phyloP scores from a whole-genome alignment of 768 basidiomycete species.

The Tylopilus rubrobrunneus region DNA sequence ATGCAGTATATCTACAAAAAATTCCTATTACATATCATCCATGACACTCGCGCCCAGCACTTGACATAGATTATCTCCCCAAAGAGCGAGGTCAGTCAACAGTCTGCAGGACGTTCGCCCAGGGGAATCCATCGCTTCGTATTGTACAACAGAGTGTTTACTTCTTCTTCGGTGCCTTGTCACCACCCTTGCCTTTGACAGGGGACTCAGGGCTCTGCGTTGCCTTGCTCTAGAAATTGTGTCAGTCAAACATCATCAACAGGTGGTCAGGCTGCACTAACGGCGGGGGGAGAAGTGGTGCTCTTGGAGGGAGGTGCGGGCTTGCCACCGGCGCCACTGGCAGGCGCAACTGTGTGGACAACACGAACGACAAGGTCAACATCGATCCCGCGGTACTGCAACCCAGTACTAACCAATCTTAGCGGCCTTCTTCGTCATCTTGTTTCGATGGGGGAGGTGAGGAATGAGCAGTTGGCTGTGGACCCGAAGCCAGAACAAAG shows the following conservation, averaged over 20 bases:
- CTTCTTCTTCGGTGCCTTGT: conserved; percentile 30
- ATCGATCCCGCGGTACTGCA: neutral
- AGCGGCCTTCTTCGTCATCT: conserved; percentile 22
- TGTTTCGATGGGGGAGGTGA: conserved; percentile 5
- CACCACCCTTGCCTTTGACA: conserved; percentile 23
- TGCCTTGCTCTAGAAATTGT: conserved; percentile 19
- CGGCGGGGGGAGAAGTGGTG: conserved; percentile 14
- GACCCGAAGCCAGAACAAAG: neutral
- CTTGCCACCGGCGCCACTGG: conserved; percentile 12
- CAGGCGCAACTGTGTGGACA: conserved; percentile 11
- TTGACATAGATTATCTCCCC: neutral
- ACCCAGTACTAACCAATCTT: conserved; percentile 27
- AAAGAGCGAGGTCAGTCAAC: neutral
- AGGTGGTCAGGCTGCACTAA: conserved; percentile 1
- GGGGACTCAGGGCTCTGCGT: conserved; percentile 24
- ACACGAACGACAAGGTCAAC: conserved; percentile 11
- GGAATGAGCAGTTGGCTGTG: neutral
- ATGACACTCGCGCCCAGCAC: neutral
- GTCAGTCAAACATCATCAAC: neutral
- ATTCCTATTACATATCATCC: neutral
- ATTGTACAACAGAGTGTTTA: conserved; percentile 12
- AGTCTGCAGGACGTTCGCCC: neutral
- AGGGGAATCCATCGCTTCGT: neutral
- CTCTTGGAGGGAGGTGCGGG: conserved; percentile 20
- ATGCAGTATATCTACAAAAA: conserved; percentile 6